These are phyloP conservation scores for Monsonia emarginata DNA, from an alignment of 441 rosid species.

Conservation along the genomic window DNA sequence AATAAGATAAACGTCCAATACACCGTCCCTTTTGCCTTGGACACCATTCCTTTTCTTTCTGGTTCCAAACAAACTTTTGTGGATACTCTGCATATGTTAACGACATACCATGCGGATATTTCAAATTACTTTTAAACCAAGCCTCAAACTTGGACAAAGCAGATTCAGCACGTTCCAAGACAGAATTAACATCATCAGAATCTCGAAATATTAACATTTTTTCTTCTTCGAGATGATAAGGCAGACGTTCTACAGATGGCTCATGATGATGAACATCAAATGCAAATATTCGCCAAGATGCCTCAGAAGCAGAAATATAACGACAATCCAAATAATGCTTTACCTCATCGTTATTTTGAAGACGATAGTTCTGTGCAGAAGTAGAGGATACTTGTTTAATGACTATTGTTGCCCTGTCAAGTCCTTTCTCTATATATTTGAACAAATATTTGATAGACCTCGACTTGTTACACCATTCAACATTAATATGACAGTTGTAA, in stretches of 20 bases:
- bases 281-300: conserved; percentile 14
- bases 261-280: conserved; percentile 5
- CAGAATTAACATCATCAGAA: not conserved
- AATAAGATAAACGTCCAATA: not conserved
- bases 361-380: no score
- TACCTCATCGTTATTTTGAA: conserved; percentile 4
- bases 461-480: not conserved
- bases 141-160: not conserved
- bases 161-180: not conserved
- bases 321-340: conserved; percentile 1
- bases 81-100: no score
- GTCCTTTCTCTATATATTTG: conserved; percentile 17
- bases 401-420: not conserved
- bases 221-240: not conserved
- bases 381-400: not conserved
- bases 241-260: not conserved
- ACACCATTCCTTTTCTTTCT: not conserved
- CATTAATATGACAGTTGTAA: conserved; percentile 13
- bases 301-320: conserved; percentile 12
- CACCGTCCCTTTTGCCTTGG: not conserved
- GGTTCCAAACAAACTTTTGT: not conserved
- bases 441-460: conserved; percentile 13
- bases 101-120: not conserved
- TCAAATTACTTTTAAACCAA: not conserved
- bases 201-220: not conserved